Conservation (phyloP, 1,139 yeast species). For the Magnusiomyces fungicola region DNA sequence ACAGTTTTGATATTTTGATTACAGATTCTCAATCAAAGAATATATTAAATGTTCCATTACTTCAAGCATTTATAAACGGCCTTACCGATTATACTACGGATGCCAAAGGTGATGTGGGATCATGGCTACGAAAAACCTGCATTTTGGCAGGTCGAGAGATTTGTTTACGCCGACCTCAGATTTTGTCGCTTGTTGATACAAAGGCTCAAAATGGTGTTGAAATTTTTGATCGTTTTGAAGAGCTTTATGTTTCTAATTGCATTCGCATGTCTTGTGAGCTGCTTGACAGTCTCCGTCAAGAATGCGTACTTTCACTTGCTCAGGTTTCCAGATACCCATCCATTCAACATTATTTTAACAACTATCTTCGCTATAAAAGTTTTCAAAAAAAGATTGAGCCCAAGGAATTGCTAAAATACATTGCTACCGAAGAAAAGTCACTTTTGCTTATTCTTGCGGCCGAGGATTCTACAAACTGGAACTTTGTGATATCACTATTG, state of each 20-base stretch:
- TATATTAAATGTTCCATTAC: not conserved
- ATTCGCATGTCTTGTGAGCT: constrained; percentile 51
- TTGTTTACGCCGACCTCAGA: not conserved
- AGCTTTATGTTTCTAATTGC: constrained; percentile 28
- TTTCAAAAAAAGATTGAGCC: constrained; percentile 4
- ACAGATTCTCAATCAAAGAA: not conserved
- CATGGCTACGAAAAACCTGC: constrained; percentile 53
- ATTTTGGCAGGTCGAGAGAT: constrained; percentile 27
- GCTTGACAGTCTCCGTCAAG: constrained; percentile 36
- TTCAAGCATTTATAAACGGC: constrained; percentile 18
- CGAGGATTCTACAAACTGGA: constrained; percentile 24
- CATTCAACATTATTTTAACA: not conserved
- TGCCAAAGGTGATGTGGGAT: constrained; percentile 48
- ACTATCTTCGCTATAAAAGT: not conserved
- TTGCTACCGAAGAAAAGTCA: constrained; percentile 10
- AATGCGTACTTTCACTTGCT: constrained; percentile 4
- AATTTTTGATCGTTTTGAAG: constrained; percentile 21
- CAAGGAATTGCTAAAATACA: not conserved
- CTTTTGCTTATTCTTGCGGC: constrained; percentile 19
- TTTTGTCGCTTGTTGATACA: not conserved
- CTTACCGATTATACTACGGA: constrained; percentile 33
- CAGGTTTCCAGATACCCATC: not conserved
- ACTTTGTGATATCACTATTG: constrained; percentile 37
- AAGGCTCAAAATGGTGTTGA: not conserved
- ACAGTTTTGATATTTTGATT: not conserved